These are phyloP conservation scores for Cercospora sp. DNA, from an alignment of 2,329 filamentous ascomycete species.

Conservation along the genomic window DNA sequence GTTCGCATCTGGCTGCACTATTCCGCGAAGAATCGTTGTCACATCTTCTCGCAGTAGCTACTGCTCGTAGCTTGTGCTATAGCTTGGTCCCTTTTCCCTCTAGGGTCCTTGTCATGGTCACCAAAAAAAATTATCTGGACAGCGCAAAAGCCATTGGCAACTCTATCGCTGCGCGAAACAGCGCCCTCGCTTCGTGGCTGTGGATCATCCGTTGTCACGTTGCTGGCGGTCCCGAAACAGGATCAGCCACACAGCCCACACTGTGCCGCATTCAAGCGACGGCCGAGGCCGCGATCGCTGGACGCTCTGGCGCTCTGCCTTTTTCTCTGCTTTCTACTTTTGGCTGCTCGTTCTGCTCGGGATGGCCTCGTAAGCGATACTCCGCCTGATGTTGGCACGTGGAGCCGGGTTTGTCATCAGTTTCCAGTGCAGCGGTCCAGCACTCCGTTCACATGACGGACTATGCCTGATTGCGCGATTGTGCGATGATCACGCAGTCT, in stretches of 20 bases:
- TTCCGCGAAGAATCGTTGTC: not conserved
- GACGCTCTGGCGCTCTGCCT: not conserved
- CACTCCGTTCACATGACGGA: not conserved
- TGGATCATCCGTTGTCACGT: slow-evolving; percentile 13
- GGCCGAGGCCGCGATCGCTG: slow-evolving; percentile 6
- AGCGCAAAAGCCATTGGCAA: slow-evolving; percentile 11
- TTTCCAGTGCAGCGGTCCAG: not conserved
- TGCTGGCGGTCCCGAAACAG: slow-evolving; percentile 8
- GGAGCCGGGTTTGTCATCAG: slow-evolving; percentile 1
- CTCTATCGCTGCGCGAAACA: slow-evolving; percentile 1
- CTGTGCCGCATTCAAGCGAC: slow-evolving; percentile 10
- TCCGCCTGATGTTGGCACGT: slow-evolving; percentile 14
- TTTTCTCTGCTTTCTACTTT: not conserved
- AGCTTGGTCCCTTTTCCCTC: not conserved
- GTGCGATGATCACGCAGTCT: slow-evolving; percentile 12
- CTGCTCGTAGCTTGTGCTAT: not conserved
- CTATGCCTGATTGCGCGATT: not conserved
- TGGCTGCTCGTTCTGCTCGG: not conserved
- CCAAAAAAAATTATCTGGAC: not conserved
- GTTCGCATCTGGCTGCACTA: not conserved
- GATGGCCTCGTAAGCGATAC: not conserved
- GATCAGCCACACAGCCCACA: slow-evolving; percentile 2
- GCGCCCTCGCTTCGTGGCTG: slow-evolving; percentile 9
- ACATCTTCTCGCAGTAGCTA: not conserved
- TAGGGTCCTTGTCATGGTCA: not conserved